Percentiles rank a stretch among this genome's conserved stretches.
Evolutionary conservation across 441 rosid genomes (phyloP).

Genomic region (Hypseocharis bilobata): DNA sequence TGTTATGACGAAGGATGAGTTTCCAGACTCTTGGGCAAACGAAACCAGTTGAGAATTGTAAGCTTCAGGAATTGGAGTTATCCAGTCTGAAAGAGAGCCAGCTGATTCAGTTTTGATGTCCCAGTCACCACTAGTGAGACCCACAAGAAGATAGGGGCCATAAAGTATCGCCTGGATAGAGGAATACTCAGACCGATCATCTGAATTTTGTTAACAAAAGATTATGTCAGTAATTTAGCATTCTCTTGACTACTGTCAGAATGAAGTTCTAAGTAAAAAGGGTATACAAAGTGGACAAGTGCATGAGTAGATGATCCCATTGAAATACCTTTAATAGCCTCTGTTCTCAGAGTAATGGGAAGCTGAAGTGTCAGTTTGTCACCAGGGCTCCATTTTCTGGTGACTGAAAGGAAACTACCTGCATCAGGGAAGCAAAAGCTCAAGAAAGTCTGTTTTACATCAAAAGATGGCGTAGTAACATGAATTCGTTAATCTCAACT

Average conservation of each 20-base stretch:
- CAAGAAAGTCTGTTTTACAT: background rate
- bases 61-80: slow-evolving; percentile 45
- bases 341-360: slow-evolving; percentile 59
- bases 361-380: slow-evolving; percentile 56
- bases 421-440: slow-evolving; percentile 15
- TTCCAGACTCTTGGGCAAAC: slow-evolving; percentile 45
- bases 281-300: background rate
- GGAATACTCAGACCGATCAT: slow-evolving; percentile 59
- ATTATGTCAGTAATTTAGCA: slow-evolving; percentile 4
- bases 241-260: no score
- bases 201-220: slow-evolving; percentile 32
- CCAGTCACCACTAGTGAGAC: slow-evolving; percentile 58
- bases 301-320: background rate
- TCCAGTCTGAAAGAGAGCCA: slow-evolving; percentile 41
- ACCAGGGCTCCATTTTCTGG: slow-evolving; percentile 45
- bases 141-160: slow-evolving; percentile 77
- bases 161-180: slow-evolving; percentile 71
- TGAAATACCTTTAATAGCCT: slow-evolving; percentile 65
- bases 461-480: background rate
- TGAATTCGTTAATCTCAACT: background rate
- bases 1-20: slow-evolving; percentile 40
- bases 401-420: slow-evolving; percentile 50
- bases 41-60: slow-evolving; percentile 48
- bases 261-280: background rate
- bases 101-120: slow-evolving; percentile 40